Evolutionary conservation across 768 basidiomycete genomes (phyloP).

Genomic region (Agrocybe praecox): DNA sequence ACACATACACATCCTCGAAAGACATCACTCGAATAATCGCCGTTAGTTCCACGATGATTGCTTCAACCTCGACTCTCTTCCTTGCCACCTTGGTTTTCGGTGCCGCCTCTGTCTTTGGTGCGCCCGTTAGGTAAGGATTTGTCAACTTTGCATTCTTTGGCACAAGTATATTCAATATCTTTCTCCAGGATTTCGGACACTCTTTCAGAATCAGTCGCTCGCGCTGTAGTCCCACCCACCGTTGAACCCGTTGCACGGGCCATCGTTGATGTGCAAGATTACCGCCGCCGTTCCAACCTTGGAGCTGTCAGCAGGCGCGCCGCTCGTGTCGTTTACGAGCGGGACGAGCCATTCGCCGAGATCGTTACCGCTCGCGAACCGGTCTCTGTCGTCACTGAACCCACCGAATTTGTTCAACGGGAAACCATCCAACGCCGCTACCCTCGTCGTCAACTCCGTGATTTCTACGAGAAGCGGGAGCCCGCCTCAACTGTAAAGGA

Average conservation of each 20-base stretch:
- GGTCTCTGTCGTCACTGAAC: slow-evolving; percentile 15
- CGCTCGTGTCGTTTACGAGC: slow-evolving; percentile 26
- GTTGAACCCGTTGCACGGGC: slow-evolving; percentile 23
- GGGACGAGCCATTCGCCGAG: slow-evolving; percentile 17
- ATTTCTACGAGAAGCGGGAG: slow-evolving; percentile 33
- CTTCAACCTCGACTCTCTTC: slow-evolving; percentile 36
- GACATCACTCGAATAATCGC: slow-evolving; percentile 23
- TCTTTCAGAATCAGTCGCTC: slow-evolving; percentile 25
- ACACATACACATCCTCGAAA: slow-evolving; percentile 34
- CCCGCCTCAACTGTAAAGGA: slow-evolving; percentile 25
- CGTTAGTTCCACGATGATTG: slow-evolving; percentile 41
- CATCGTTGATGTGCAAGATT: slow-evolving; percentile 29
- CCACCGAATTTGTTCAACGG: slow-evolving; percentile 23
- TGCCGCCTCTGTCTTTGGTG: slow-evolving; percentile 36
- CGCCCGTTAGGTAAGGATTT: slow-evolving; percentile 39
- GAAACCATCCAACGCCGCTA: slow-evolving; percentile 23
- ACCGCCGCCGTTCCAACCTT: slow-evolving; percentile 18
- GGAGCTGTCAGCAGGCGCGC: slow-evolving; percentile 23
- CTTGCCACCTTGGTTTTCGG: slow-evolving; percentile 41
- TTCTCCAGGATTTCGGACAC: slow-evolving; percentile 27
- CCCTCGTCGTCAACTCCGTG: slow-evolving; percentile 27
- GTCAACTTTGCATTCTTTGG: background rate
- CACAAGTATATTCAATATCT: background rate
- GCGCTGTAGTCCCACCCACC: slow-evolving; percentile 21
- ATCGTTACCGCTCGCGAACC: slow-evolving; percentile 5